phyloP scores from a whole-genome alignment of 768 basidiomycete genomes.

The Rhodosporidiobolus sp. region DNA sequence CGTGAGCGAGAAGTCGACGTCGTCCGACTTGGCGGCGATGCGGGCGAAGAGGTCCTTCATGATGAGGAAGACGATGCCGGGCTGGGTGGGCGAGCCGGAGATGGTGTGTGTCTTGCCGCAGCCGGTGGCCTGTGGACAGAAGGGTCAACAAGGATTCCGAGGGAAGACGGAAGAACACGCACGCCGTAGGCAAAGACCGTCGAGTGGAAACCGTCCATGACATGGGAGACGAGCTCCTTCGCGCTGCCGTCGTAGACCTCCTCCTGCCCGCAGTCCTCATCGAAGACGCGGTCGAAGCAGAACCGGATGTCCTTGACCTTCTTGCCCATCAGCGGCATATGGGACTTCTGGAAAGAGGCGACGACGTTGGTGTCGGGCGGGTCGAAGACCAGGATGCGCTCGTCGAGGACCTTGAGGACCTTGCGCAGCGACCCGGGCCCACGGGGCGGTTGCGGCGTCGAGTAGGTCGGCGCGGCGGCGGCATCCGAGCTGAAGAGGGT shows the following conservation, averaged over 20 bases:
- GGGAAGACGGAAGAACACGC: conserved; percentile 47
- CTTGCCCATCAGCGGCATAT: conserved; percentile 65
- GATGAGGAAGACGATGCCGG: conserved; percentile 91
- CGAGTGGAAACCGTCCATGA: conserved; percentile 92
- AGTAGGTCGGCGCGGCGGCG: background rate
- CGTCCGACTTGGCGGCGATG: conserved; percentile 80
- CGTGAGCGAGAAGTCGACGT: conserved; percentile 66
- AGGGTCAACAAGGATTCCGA: background rate
- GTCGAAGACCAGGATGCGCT: conserved; percentile 92
- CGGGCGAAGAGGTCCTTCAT: conserved; percentile 95
- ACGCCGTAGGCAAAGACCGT: conserved; percentile 99
- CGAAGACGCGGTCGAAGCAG: conserved; percentile 93
- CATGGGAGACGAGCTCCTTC: conserved; percentile 73
- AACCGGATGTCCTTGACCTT: conserved; percentile 95
- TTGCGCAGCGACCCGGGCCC: conserved; percentile 27
- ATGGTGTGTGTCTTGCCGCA: conserved; percentile 99
- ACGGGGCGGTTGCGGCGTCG: conserved; percentile 17
- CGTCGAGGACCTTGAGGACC: conserved; percentile 84
- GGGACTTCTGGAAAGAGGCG: conserved; percentile 66
- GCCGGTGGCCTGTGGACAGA: conserved; percentile 79
- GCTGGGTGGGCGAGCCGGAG: conserved; percentile 80
- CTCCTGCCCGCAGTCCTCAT: conserved; percentile 71
- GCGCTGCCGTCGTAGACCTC: conserved; percentile 85
- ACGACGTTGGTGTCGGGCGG: conserved; percentile 83
- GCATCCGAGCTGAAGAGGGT: conserved; percentile 28